Evolutionary conservation across 805 yeast genomes (phyloP), one percentile per base, ranked within the genome.

Genomic region (Candida wancherniae): DNA sequence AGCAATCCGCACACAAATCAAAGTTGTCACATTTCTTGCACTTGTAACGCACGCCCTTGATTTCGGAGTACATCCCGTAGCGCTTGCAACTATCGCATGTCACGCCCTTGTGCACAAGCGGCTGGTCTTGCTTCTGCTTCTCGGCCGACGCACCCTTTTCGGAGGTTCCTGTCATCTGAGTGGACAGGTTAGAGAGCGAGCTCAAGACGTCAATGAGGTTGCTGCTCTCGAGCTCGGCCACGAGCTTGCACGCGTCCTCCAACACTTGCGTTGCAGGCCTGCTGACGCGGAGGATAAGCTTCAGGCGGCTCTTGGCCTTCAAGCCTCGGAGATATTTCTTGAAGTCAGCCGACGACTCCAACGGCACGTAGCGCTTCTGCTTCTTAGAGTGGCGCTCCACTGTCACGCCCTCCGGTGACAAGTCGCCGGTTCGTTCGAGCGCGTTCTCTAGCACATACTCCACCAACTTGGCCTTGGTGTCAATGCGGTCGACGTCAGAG

Each of bases 371-470:
- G 7, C 50, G 44, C 23, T 57, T 60, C 22, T 55, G 54, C 42
- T 65, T 71, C 50, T 68, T 71, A 10, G 76, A 69, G 39, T 66
- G 71, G 39, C 80, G 59, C 25, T 34, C 39, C n/a, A n/a, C n/a
- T n/a, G n/a, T n/a, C 12, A 12, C 19, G 19, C n/a, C n/a, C n/a
- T n/a, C n/a, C n/a, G n/a, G n/a, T n/a, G n/a, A n/a, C n/a, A n/a
- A n/a, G n/a, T n/a, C n/a, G n/a, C n/a, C n/a, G n/a, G n/a, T n/a
- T 6, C 21, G 26, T 1, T 22, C 28, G 14, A 26, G 23, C 4
- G 29, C 23, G 9, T 26, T 30, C 5, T 34, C 23, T 14, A 34
- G 23, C 14, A 34, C 21, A 16, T 22, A 29, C 5, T 19, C 17
- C 19, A 34, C 19, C 11, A 34, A 22, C 9, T 23, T 15, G 10